phyloP scores from a whole-genome alignment of 2,329 filamentous ascomycete genomes.

The Fusarium sp. region DNA sequence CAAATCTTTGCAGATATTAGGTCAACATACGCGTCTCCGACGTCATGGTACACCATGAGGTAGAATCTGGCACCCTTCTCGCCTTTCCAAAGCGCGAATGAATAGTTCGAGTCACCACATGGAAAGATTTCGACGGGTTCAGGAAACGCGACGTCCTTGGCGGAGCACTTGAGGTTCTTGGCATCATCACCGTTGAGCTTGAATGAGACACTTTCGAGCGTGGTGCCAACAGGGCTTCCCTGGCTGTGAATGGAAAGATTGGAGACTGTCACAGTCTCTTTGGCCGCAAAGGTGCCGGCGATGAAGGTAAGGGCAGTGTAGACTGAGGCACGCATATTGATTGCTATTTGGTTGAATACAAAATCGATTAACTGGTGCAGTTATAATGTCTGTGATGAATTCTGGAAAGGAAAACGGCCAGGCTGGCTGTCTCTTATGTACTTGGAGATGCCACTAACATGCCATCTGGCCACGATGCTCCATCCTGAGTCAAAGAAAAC shows the following conservation, averaged over 20 bases:
- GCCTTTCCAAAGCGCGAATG: constrained; percentile 13
- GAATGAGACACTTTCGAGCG: constrained; percentile 23
- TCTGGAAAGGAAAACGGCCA: rapidly evolving
- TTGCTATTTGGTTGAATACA: neutral
- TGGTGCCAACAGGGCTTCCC: constrained; percentile 15
- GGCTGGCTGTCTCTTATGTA: neutral
- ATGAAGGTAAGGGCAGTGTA: constrained; percentile 8
- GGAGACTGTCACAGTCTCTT: constrained; percentile 27
- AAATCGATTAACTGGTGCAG: rapidly evolving
- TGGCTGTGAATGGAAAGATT: constrained; percentile 17
- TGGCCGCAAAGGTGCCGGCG: neutral
- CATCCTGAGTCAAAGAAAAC: neutral
- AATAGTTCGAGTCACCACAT: constrained; percentile 19
- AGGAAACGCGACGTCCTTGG: constrained; percentile 26
- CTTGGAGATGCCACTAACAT: neutral
- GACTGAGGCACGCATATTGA: constrained; percentile 21
- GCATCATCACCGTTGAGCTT: constrained; percentile 21
- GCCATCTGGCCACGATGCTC: neutral
- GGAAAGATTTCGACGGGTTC: neutral
- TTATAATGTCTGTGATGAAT: neutral
- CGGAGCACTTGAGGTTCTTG: constrained; percentile 21
- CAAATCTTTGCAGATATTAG: neutral
- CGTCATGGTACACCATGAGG: constrained; percentile 26
- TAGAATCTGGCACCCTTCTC: constrained; percentile 1
- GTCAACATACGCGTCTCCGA: constrained; percentile 11